These are phyloP conservation scores for Talaromyces proteolyticus DNA, from an alignment of 495 filamentous ascomycete species.

Conservation along the genomic window DNA sequence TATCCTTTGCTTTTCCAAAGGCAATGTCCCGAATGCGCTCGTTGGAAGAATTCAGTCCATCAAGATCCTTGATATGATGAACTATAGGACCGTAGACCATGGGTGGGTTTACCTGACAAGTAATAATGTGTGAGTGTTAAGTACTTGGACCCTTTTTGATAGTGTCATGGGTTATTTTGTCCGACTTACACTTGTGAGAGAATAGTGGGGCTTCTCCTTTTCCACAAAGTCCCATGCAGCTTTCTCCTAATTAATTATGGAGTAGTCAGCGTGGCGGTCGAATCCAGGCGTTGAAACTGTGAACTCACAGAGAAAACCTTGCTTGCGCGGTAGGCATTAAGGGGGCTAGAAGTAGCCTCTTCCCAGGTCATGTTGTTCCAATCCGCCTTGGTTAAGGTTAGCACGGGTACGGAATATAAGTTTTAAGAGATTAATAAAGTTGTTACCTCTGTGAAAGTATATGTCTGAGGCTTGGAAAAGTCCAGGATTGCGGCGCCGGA, in stretches of 20 bases:
- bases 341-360: conserved; percentile 41
- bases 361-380: conserved; percentile 74
- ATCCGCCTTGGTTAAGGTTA: conserved; percentile 52
- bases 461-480: conserved; percentile 12
- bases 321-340: conserved; percentile 41
- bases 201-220: conserved; percentile 56
- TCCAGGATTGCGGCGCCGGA: conserved; percentile 43
- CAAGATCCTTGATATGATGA: conserved; percentile 41
- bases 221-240: conserved; percentile 65
- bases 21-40: conserved; percentile 41
- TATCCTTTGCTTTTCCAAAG: conserved; percentile 48
- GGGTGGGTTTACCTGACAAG: conserved; percentile 50
- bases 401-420: conserved; percentile 24
- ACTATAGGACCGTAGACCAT: conserved; percentile 55
- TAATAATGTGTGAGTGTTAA: neutral
- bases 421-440: conserved; percentile 1
- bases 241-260: conserved; percentile 26
- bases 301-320: conserved; percentile 40
- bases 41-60: conserved; percentile 53
- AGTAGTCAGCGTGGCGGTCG: neutral
- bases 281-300: neutral
- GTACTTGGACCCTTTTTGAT: conserved; percentile 3
- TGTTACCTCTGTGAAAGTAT: conserved; percentile 6
- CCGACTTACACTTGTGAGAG: conserved; percentile 30
- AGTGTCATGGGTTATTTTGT: neutral